phyloP scores from a whole-genome alignment of 164 flowering plant species.

The Vitis labrusca region DNA sequence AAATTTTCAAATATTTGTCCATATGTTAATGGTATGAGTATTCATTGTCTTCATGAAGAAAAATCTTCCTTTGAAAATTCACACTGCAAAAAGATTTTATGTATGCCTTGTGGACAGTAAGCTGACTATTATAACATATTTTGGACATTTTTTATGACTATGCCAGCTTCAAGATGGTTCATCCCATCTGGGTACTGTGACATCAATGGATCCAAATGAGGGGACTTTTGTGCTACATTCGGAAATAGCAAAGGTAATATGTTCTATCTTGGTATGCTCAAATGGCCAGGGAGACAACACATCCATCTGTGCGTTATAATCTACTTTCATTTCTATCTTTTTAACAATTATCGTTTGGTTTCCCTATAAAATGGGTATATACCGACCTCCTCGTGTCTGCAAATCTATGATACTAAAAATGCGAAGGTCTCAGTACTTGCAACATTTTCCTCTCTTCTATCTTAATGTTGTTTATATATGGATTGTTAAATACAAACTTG shows the following conservation, averaged over 20 bases:
- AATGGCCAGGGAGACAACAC: not conserved
- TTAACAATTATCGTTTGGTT: not conserved
- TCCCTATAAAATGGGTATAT: not conserved
- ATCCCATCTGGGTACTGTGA: slow-evolving; percentile 89
- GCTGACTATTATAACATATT: not conserved
- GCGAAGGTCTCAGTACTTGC: not conserved
- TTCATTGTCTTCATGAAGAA: too few relatives aligned
- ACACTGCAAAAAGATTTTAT: too few relatives aligned
- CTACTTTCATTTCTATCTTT: too few relatives aligned
- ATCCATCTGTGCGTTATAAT: too few relatives aligned
- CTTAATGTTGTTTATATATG: not conserved
- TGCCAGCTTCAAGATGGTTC: slow-evolving; percentile 93
- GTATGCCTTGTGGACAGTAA: not conserved
- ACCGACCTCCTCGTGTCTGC: not conserved
- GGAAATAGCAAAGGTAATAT: slow-evolving; percentile 40
- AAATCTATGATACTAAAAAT: not conserved
- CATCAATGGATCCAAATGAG: too few relatives aligned
- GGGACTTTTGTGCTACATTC: too few relatives aligned
- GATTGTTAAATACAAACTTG: not conserved
- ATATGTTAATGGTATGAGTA: too few relatives aligned
- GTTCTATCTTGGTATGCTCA: not conserved
- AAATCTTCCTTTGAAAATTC: too few relatives aligned
- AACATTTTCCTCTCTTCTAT: not conserved
- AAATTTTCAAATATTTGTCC: too few relatives aligned
- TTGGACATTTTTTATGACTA: slow-evolving; percentile 3